Base-by-base conservation (phyloP, 257 asterid genomes). In the Primulina tabacum region DNA sequence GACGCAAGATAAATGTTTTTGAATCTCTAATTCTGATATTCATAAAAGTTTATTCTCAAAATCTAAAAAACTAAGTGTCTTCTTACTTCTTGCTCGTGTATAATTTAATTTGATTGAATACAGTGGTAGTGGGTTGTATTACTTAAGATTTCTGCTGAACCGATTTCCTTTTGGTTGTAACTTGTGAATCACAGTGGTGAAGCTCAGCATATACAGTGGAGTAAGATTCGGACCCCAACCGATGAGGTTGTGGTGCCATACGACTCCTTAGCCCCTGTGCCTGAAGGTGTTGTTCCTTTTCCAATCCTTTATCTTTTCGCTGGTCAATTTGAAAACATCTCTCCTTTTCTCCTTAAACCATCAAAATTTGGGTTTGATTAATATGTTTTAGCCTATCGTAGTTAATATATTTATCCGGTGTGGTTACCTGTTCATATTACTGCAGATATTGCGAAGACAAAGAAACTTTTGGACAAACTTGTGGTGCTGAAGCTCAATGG, bases 401-500 rank as follows among this genome's bases (percentile, higher is more conserved):
- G 9, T 34, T 40, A 47, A 60, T 37, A 55, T 62, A 6, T 64
- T 53, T 0, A 18, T 60, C 7, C 2, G 11, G 5, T 63, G 10
- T 57, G 62, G 24, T 75, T 61, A 33, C 70, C 35, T 72, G 18
- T 61, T 18, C 71, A 58, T 37, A 61, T 77, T 76, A 47, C 12
- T 74, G 74, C 89, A 94, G 99, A 86, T 82, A 78, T 89, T 68
- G 73, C 81, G 0, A 89, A 86, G 82, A 85, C 88, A 65, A 89
- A 81, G 83, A 83, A 82, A 62, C 96, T 94, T 68, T 78, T 94
- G 77, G 92, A 92, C 83, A 94, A 94, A 82, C 96, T 94, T 68
- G 99, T 84, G 69, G 99, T 94, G 58, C 70, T 94, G 65, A 94
- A 94, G 87, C 99, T 94, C 76, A 94, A 94, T 74, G 99, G 99